Base-by-base conservation (phyloP, 495 filamentous ascomycete species). In the Lichina pygmaea region DNA sequence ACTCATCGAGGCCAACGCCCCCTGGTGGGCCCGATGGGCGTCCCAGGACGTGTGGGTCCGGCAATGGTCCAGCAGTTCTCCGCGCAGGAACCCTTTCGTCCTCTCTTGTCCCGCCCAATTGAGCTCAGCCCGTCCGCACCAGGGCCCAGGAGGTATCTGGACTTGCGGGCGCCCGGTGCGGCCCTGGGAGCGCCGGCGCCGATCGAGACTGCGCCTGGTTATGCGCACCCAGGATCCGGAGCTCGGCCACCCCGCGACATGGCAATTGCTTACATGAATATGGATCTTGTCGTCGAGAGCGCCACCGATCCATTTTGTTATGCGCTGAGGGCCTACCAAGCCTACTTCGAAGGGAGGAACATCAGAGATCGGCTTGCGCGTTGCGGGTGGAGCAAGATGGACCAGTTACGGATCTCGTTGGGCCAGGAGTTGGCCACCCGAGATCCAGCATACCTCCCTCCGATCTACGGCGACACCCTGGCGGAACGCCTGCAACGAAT, bases 371-470 rank as follows among this genome's bases (percentile, higher is more conserved):
- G 62, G 11, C 51, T 59, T 2, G 48, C 51, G 17, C 32, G 13
- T 11, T 38, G 46, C 12, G 49, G 52, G 33, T 37, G 31, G 9
- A 53, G 57, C 3, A 39, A 44, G 7, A 47, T 61, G 30, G 54
- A 57, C 6, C 49, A 49, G 12, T 46, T 60, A 11, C 52, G 49
- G n/a, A 53, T 48, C 32, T 46, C 54, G 10, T 47, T 65, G 9
- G 45, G 58, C 37, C 55, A 58, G 6, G 62, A 65, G 45, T 47
- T 54, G 15, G 55, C 58, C 31, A 42, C 50, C 24, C 46, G 56
- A 33, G 62, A 65, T 24, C 62, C 61, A 8, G 41, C 58, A 13
- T 62, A 57, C 46, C 53, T 65, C 52, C 54, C 62, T 9, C 59
- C 61, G 2, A 63, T 65, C 17, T 46, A 53, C 30, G 49, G 41